Evolutionary conservation across 75 land plant species (phyloP), one percentile per base, ranked within the genome.

Genomic region (Selaginella tamariscina): DNA sequence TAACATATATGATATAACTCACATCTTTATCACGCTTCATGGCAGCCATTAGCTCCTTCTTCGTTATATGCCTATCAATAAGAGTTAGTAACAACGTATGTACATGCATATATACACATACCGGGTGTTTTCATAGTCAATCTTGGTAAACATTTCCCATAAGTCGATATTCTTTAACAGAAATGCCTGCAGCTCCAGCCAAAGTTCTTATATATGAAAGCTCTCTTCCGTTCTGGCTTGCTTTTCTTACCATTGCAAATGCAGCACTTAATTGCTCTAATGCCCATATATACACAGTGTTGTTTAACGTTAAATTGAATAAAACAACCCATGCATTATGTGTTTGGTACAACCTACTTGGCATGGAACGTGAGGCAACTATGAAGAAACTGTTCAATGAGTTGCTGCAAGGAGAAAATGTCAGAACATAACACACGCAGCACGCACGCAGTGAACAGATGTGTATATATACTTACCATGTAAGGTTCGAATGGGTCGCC

Each of bases 11-110:
- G 29, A 24, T 1, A 27, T 27, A 22, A 30, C 71, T 33, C 49
- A 76, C 78, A 56, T 76, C 78, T 57, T 76, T 76, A 27, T 76
- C 78, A n/a, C 78, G 78, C 57, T 76, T 76, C 78, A 76, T 76
- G 0, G 78, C 78, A 2, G 56, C 69, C 78, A 76, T 76, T 49
- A 76, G 33, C 22, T 76, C 74, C 55, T 63, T 73, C 55, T 76
- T 76, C 56, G 71, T 76, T 20, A 76, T 76, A 23, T 68, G 66
- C 27, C 78, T 76, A 70, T 65, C 66, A 29, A 9, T 2, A 27
- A 18, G 11, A 30, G 2, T 24, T 26, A 29, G 18, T 20, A 24
- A 2, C 15, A 57, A 2, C 20, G 26, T 28, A 2, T 11, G 20
- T 18, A 24, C 11, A 2, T 26, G 2, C 56, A 67, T 5, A 67